Conservation (phyloP, 345 rosid genomes). For the Salix udensis region DNA sequence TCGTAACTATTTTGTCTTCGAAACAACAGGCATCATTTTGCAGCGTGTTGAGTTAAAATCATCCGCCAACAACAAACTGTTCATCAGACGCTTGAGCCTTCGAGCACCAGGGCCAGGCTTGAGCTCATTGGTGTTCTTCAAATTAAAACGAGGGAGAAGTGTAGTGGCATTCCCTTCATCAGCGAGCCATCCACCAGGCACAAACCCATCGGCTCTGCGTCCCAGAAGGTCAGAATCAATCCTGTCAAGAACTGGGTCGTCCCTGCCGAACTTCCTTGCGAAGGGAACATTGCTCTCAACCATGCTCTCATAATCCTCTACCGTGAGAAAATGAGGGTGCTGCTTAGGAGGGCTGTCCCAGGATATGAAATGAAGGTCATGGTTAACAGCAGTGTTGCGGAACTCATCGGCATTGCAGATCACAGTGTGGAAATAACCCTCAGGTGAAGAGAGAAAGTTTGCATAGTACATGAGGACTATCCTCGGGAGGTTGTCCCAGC, state of each 20-base stretch:
- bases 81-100: slow-evolving; percentile 55
- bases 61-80: slow-evolving; percentile 47
- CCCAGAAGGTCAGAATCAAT: slow-evolving; percentile 75
- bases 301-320: slow-evolving; percentile 58
- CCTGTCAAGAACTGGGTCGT: slow-evolving; percentile 62
- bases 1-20: not conserved
- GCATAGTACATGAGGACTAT: slow-evolving; percentile 79
- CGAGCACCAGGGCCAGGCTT: slow-evolving; percentile 69
- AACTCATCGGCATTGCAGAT: slow-evolving; percentile 80
- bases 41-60: slow-evolving; percentile 54
- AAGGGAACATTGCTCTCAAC: slow-evolving; percentile 76
- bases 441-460: slow-evolving; percentile 87
- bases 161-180: slow-evolving; percentile 25
- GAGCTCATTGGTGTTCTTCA: slow-evolving; percentile 38
- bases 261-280: slow-evolving; percentile 72
- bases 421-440: slow-evolving; percentile 87
- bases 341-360: slow-evolving; percentile 96
- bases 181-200: slow-evolving; percentile 63
- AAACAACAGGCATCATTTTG: slow-evolving; percentile 13
- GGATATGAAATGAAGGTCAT: slow-evolving; percentile 88
- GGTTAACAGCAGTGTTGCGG: slow-evolving; percentile 66
- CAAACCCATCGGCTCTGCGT: slow-evolving; percentile 47
- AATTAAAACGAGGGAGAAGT: slow-evolving; percentile 11
- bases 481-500: slow-evolving; percentile 93
- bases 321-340: slow-evolving; percentile 76